Conservation (phyloP, 352 stramenopile genomes). For the Globisporangium alternatum region DNA sequence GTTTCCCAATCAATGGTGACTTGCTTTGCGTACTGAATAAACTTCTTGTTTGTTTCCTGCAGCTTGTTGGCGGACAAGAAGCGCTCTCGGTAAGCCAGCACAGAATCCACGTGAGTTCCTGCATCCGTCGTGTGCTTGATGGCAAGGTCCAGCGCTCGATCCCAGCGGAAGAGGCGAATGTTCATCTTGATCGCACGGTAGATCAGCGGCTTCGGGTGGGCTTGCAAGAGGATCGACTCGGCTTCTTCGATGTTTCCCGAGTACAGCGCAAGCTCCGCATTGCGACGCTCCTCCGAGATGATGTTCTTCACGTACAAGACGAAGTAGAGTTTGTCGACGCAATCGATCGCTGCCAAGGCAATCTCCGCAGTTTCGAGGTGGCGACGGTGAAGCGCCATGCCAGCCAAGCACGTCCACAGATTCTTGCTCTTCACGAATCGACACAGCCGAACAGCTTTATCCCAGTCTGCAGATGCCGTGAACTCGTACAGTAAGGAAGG, state of each 20-base stretch:
- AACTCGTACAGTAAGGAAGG: conserved; percentile 88
- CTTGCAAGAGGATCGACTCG: conserved; percentile 91
- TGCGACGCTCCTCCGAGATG: conserved; percentile 78
- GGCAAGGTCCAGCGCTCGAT: conserved; percentile 84
- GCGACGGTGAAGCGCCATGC: conserved; percentile 84
- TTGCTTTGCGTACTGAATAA: conserved; percentile 84
- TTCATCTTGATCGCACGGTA: conserved; percentile 95
- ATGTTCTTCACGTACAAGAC: conserved; percentile 88
- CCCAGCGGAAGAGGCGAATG: conserved; percentile 87
- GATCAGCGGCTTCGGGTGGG: conserved; percentile 81
- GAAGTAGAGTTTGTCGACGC: conserved; percentile 94
- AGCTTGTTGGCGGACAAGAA: conserved; percentile 87
- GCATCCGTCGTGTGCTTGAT: conserved; percentile 87
- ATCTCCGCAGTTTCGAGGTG: conserved; percentile 92
- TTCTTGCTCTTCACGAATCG: conserved; percentile 88
- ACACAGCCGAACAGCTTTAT: conserved; percentile 90
- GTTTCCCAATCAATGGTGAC: conserved; percentile 88
- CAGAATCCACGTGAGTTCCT: conserved; percentile 87
- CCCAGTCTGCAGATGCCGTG: conserved; percentile 75
- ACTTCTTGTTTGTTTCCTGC: conserved; percentile 86
- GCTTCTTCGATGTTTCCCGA: conserved; percentile 87
- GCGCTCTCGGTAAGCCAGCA: conserved; percentile 85
- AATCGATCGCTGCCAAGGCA: conserved; percentile 86
- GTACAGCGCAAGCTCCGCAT: conserved; percentile 87
- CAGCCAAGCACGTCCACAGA: conserved; percentile 90